phyloP scores from a whole-genome alignment of 768 basidiomycete species.

The Mycena maculata region DNA sequence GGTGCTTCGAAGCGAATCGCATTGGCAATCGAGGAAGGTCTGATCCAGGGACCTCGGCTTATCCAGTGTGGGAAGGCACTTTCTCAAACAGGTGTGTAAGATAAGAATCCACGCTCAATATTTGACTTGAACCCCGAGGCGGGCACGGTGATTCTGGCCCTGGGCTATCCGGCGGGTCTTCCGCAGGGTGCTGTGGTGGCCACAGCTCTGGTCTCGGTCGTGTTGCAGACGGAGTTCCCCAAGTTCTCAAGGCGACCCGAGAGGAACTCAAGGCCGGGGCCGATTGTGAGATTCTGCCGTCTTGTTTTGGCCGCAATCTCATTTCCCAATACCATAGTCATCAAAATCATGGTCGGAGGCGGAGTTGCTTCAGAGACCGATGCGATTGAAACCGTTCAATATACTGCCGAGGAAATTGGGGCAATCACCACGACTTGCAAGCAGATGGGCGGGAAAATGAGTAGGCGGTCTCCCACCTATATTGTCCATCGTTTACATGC shows the following conservation, averaged over 20 bases:
- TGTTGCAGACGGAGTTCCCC: constrained; percentile 52
- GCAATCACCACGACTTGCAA: constrained; percentile 55
- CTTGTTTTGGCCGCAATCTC: background rate
- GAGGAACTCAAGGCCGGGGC: constrained; percentile 54
- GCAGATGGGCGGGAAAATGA: constrained; percentile 53
- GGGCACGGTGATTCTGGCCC: constrained; percentile 52
- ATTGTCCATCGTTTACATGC: background rate
- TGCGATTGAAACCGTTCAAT: constrained; percentile 57
- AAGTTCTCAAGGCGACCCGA: constrained; percentile 48
- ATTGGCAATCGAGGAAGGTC: constrained; percentile 51
- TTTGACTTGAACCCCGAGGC: constrained; percentile 32
- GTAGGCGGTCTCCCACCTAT: constrained; percentile 41
- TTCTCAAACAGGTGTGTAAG: constrained; percentile 49
- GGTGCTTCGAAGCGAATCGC: constrained; percentile 53
- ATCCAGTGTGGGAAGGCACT: constrained; percentile 54
- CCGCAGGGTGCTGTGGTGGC: constrained; percentile 50
- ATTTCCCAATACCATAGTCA: constrained; percentile 37
- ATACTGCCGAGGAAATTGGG: constrained; percentile 53
- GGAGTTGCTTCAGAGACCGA: constrained; percentile 58
- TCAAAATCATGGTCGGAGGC: constrained; percentile 55
- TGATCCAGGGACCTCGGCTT: constrained; percentile 50
- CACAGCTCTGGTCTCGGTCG: constrained; percentile 43
- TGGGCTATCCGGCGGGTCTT: constrained; percentile 32
- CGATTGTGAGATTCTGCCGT: constrained; percentile 41
- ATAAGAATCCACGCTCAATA: background rate